Conservation (phyloP, 352 stramenopile genomes). For the Phytophthora hybrid region DNA sequence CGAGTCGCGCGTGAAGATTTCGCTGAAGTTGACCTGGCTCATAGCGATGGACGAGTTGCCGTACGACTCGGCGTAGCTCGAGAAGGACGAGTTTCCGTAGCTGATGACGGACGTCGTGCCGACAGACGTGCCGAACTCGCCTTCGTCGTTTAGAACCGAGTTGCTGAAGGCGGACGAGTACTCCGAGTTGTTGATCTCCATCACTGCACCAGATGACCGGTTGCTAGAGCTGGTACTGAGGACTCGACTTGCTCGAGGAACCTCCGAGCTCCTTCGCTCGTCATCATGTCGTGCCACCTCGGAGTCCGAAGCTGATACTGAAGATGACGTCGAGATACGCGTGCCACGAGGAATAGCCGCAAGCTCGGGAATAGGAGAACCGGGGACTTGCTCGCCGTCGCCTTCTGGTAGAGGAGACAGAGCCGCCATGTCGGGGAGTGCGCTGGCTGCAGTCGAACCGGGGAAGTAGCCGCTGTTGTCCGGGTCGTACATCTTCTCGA, state of each 20-base stretch:
- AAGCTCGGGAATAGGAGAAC: constrained; percentile 61
- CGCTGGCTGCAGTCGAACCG: constrained; percentile 38
- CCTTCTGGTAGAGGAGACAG: constrained; percentile 46
- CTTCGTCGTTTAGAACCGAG: constrained; percentile 32
- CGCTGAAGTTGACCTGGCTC: constrained; percentile 78
- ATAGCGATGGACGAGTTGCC: constrained; percentile 61
- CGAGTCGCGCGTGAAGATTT: constrained; percentile 60
- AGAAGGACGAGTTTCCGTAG: constrained; percentile 42
- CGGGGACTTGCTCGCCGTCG: constrained; percentile 34
- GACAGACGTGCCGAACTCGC: constrained; percentile 18
- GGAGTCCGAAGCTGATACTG: constrained; percentile 48
- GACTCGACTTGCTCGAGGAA: constrained; percentile 16
- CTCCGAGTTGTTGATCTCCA: constrained; percentile 34
- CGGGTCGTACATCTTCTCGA: constrained; percentile 54
- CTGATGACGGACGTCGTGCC: constrained; percentile 29
- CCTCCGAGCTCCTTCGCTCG: constrained; percentile 23
- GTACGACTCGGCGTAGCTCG: constrained; percentile 53
- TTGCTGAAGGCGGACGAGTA: constrained; percentile 45
- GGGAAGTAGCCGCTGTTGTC: constrained; percentile 55
- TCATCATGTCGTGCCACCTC: constrained; percentile 45
- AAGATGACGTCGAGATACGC: constrained; percentile 61
- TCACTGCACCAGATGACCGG: constrained; percentile 60
- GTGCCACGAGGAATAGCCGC: constrained; percentile 37
- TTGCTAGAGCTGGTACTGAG: constrained; percentile 35
- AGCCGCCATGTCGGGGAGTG: constrained; percentile 30